Conservation (phyloP, 2,329 filamentous ascomycete genomes). For the Pseudogymnoascus sp. region DNA sequence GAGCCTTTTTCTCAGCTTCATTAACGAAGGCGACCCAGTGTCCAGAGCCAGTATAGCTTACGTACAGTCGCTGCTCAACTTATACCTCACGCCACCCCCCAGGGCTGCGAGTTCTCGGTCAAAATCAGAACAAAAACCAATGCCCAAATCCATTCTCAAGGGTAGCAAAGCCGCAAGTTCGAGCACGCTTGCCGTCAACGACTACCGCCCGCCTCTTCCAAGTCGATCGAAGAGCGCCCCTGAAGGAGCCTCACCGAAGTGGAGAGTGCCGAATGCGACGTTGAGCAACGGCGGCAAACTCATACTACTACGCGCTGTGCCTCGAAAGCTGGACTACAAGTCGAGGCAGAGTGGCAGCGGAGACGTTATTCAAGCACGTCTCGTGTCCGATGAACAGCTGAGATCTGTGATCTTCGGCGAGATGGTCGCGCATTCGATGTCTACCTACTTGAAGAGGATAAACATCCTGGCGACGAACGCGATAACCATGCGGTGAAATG, state of each 20-base stretch:
- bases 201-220: conserved; percentile 14
- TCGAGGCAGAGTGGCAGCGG: conserved; percentile 38
- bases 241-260: conserved; percentile 35
- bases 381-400: conserved; percentile 59
- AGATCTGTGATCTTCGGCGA: conserved; percentile 71
- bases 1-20: conserved; percentile 68
- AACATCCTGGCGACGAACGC: conserved; percentile 63
- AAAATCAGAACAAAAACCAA: not conserved
- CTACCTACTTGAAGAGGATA: conserved; percentile 62
- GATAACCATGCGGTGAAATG: not conserved
- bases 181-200: conserved; percentile 16
- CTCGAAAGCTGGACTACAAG: conserved; percentile 38
- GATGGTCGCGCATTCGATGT: conserved; percentile 72
- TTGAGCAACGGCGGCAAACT: conserved; percentile 64
- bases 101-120: conserved; percentile 13
- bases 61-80: conserved; percentile 60
- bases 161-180: conserved; percentile 16
- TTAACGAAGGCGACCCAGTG: conserved; percentile 83
- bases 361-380: conserved; percentile 59
- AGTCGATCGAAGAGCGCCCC: conserved; percentile 18
- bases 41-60: conserved; percentile 69
- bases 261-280: conserved; percentile 57
- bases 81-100: conserved; percentile 57
- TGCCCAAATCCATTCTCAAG: conserved; percentile 1
- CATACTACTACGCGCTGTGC: conserved; percentile 52